These are phyloP conservation scores for Phyllosticta citriasiana DNA, from an alignment of 2,329 filamentous ascomycete genomes.

Conservation along the genomic window DNA sequence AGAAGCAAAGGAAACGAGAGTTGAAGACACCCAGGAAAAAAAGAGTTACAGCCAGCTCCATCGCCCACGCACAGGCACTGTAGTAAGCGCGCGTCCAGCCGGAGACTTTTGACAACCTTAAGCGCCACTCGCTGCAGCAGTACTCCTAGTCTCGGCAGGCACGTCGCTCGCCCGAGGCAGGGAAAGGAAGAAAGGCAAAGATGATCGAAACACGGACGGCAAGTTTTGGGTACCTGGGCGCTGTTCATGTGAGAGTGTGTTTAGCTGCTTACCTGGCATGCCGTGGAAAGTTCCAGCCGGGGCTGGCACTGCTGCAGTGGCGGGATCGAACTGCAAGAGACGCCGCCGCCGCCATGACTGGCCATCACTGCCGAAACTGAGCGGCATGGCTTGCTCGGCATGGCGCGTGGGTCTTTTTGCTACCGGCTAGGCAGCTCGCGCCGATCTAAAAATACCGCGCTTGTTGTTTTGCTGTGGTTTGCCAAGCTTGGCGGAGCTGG, in stretches of 20 bases:
- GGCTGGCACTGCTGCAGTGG: background rate
- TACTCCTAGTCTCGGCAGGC: background rate
- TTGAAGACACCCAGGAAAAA: too few species aligned
- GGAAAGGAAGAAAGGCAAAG: background rate
- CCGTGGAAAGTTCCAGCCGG: background rate
- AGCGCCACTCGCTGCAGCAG: background rate
- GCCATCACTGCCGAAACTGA: background rate
- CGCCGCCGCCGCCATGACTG: background rate
- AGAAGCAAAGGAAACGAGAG: too few species aligned
- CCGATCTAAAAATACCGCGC: background rate
- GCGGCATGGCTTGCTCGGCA: background rate
- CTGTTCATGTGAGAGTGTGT: too few species aligned
- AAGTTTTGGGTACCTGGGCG: background rate
- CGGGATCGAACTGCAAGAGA: background rate
- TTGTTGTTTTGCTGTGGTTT: background rate
- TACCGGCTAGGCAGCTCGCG: background rate
- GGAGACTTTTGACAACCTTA: background rate
- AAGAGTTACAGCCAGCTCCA: too few species aligned
- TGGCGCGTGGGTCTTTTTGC: background rate
- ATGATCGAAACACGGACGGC: background rate
- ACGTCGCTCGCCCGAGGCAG: background rate
- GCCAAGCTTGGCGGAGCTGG: background rate
- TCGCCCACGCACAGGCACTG: too few species aligned
- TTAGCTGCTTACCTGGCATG: too few species aligned
- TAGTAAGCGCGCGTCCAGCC: background rate